phyloP scores from a whole-genome alignment of 148 eudicot genomes.

The Arbutus unedo region DNA sequence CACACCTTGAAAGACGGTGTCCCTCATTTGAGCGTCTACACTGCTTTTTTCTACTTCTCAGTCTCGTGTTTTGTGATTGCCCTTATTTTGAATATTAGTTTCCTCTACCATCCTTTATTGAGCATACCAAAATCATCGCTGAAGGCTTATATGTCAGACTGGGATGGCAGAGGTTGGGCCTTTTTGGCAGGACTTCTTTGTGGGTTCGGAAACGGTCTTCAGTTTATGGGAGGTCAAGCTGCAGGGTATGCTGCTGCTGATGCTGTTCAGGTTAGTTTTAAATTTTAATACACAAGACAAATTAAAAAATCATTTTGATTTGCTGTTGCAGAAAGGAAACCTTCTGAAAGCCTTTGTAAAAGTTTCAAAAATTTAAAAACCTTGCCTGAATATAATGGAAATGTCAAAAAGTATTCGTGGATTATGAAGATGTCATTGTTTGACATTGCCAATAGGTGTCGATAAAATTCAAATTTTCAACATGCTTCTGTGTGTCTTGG shows the following conservation, averaged over 20 bases:
- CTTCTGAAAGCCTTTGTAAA: neutral
- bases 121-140: constrained; percentile 57
- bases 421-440: neutral
- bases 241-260: constrained; percentile 90
- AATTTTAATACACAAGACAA: neutral
- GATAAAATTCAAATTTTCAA: neutral
- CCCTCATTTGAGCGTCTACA: constrained; percentile 42
- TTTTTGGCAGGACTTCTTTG: constrained; percentile 57
- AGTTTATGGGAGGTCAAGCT: constrained; percentile 89
- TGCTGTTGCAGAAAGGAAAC: neutral
- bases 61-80: constrained; percentile 59
- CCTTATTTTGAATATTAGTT: constrained; percentile 41
- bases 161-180: constrained; percentile 74
- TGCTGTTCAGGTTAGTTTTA: constrained; percentile 62
- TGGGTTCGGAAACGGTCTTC: constrained; percentile 75
- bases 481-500: neutral
- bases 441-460: neutral
- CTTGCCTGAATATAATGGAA: neutral
- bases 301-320: neutral
- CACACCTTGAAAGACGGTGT: constrained; percentile 30
- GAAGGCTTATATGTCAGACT: constrained; percentile 51
- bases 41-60: constrained; percentile 54
- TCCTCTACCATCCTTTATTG: constrained; percentile 57
- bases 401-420: neutral
- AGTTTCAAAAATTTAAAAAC: neutral